phyloP scores from a whole-genome alignment of 2,329 filamentous ascomycete genomes.

The Raffaelea arxii region DNA sequence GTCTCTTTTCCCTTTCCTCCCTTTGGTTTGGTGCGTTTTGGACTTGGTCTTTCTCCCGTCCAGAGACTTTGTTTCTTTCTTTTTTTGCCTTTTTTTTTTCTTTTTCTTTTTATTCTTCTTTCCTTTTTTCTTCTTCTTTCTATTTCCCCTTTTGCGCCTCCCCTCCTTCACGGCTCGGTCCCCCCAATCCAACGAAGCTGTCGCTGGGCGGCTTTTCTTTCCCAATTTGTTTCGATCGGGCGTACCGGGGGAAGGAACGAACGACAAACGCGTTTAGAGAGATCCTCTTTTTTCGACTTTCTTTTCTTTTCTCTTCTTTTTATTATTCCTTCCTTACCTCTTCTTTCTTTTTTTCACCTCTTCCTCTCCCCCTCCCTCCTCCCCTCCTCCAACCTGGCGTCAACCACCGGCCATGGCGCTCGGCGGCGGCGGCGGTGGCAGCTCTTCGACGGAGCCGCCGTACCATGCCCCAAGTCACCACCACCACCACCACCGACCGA shows the following conservation, averaged over 20 bases:
- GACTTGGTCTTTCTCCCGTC: background rate
- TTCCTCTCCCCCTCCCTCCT: background rate
- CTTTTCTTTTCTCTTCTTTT: background rate
- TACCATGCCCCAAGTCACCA: conserved; percentile 4
- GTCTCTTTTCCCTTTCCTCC: background rate
- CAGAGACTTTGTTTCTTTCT: background rate
- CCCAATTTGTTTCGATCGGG: background rate
- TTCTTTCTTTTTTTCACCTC: background rate
- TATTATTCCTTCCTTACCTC: background rate
- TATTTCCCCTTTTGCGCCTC: background rate
- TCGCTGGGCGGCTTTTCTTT: too few relatives aligned
- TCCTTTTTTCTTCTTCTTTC: background rate
- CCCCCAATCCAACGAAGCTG: too few relatives aligned
- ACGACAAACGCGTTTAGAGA: background rate
- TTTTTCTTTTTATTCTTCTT: background rate
- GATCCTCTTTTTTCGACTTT: background rate
- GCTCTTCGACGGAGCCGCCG: conserved; percentile 9
- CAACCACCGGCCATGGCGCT: conserved; percentile 3
- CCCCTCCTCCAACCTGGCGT: background rate
- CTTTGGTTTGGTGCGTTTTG: background rate
- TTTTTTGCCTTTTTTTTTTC: background rate
- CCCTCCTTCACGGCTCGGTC: background rate
- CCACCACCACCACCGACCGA: background rate
- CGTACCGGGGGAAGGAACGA: background rate
- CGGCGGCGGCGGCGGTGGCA: conserved; percentile 8